Percentiles rank a stretch among this genome's conserved stretches.
phyloP scores from a whole-genome alignment of 768 basidiomycete genomes.

The Kwoniella newhampshirensis region DNA sequence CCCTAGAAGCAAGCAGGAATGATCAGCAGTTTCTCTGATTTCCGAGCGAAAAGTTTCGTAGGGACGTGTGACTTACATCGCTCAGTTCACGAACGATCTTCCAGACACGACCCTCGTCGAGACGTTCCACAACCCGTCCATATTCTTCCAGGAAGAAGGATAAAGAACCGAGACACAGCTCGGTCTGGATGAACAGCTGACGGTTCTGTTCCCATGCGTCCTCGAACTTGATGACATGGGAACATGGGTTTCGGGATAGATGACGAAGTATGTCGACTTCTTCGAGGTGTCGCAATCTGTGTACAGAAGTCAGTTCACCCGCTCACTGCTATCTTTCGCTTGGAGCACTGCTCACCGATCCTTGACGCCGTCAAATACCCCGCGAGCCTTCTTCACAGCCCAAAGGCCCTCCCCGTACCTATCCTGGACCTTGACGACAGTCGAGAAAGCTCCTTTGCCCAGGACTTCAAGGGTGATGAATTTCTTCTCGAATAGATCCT shows the following conservation, averaged over 20 bases:
- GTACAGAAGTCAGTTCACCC: not conserved
- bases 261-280: constrained; percentile 90
- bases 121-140: constrained; percentile 67
- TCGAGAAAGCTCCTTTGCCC: constrained; percentile 90
- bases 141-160: constrained; percentile 89
- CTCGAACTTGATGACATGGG: constrained; percentile 82
- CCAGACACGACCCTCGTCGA: constrained; percentile 95
- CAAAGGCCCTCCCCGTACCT: constrained; percentile 61
- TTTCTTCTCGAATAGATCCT: constrained; percentile 66
- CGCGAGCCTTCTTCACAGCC: constrained; percentile 90
- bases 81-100: constrained; percentile 90
- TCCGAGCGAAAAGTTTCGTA: not conserved
- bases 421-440: constrained; percentile 64
- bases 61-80: constrained; percentile 62
- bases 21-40: not conserved
- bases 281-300: constrained; percentile 72
- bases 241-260: constrained; percentile 56
- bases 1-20: constrained; percentile 60
- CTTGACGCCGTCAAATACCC: constrained; percentile 77
- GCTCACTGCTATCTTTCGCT: not conserved
- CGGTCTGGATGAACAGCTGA: constrained; percentile 86
- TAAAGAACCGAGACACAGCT: constrained; percentile 92
- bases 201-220: constrained; percentile 98
- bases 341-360: constrained; percentile 68
- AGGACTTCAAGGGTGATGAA: constrained; percentile 82